These are phyloP conservation scores for Termitomyces sp. DNA, from an alignment of 1,284 basidiomycete genomes.

Conservation along the genomic window DNA sequence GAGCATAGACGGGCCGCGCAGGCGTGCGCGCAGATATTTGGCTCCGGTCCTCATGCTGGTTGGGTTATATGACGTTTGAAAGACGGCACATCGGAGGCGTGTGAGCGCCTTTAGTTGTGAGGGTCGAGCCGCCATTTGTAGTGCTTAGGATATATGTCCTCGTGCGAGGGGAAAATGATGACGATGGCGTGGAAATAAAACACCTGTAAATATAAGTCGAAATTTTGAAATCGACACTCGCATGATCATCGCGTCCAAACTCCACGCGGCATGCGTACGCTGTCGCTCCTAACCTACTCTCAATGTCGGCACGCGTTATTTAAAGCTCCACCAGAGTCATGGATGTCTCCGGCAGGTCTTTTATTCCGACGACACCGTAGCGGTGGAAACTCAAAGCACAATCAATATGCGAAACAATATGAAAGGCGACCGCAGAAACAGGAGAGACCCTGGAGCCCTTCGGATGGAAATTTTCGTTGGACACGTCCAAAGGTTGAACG, in stretches of 20 bases:
- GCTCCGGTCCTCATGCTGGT: slow-evolving; percentile 72
- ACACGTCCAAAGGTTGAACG: not conserved
- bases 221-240: slow-evolving; percentile 6
- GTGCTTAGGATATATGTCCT: too few species aligned
- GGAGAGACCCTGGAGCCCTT: too few species aligned
- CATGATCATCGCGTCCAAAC: not conserved
- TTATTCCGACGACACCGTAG: slow-evolving; percentile 13
- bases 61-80: slow-evolving; percentile 84
- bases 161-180: not conserved
- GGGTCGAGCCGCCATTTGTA: slow-evolving; percentile 32
- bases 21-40: slow-evolving; percentile 74
- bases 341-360: slow-evolving; percentile 7
- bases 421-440: not conserved
- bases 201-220: slow-evolving; percentile 7
- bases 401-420: not conserved
- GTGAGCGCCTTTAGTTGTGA: slow-evolving; percentile 50
- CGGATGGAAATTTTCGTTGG: not conserved
- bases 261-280: slow-evolving; percentile 13
- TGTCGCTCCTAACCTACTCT: slow-evolving; percentile 12
- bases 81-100: slow-evolving; percentile 64
- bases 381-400: not conserved
- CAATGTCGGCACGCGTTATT: slow-evolving; percentile 15
- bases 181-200: not conserved
- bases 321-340: slow-evolving; percentile 8
- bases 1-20: slow-evolving; percentile 75